A percentile compares a stretch with the other conserved stretches of the same genome.
phyloP scores from a whole-genome alignment of 495 filamentous ascomycete genomes.

The Penicillium salamii region DNA sequence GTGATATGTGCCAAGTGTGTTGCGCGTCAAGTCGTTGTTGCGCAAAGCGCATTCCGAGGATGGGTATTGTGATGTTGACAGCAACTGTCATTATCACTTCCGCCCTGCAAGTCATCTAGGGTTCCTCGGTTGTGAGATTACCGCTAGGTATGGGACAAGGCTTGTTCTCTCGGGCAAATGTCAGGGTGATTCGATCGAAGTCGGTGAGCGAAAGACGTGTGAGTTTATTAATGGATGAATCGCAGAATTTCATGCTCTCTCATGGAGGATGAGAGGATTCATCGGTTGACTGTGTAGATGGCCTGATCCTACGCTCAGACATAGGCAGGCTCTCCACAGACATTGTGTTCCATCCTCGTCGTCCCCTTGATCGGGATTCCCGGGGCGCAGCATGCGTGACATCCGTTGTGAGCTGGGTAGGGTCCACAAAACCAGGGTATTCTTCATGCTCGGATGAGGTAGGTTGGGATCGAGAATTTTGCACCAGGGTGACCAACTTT shows the following conservation, averaged over 20 bases:
- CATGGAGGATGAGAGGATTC: conserved; percentile 16
- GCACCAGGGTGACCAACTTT: conserved; percentile 39
- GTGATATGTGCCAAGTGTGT: neutral
- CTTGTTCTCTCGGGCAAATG: too few relatives aligned
- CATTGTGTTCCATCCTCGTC: conserved; percentile 25
- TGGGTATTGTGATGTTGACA: neutral
- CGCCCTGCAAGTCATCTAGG: too few relatives aligned
- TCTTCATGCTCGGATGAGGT: conserved; percentile 35
- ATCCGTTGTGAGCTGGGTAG: conserved; percentile 33
- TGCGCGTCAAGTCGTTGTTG: neutral
- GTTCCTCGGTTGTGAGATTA: too few relatives aligned
- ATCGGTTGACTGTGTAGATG: conserved; percentile 20
- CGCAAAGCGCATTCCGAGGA: neutral
- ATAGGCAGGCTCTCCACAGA: conserved; percentile 35
- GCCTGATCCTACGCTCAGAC: conserved; percentile 24
- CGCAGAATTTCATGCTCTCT: neutral
- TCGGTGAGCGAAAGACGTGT: too few relatives aligned
- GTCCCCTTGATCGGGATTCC: conserved; percentile 11
- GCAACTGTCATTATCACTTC: too few relatives aligned
- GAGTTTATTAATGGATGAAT: too few relatives aligned
- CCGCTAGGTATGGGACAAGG: too few relatives aligned
- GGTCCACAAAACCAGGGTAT: conserved; percentile 39
- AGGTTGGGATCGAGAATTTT: conserved; percentile 27
- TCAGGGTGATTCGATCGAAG: too few relatives aligned
- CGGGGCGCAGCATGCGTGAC: conserved; percentile 34